These are phyloP conservation scores for Curvularia sp. DNA, from an alignment of 2,329 filamentous ascomycete genomes.

Conservation along the genomic window DNA sequence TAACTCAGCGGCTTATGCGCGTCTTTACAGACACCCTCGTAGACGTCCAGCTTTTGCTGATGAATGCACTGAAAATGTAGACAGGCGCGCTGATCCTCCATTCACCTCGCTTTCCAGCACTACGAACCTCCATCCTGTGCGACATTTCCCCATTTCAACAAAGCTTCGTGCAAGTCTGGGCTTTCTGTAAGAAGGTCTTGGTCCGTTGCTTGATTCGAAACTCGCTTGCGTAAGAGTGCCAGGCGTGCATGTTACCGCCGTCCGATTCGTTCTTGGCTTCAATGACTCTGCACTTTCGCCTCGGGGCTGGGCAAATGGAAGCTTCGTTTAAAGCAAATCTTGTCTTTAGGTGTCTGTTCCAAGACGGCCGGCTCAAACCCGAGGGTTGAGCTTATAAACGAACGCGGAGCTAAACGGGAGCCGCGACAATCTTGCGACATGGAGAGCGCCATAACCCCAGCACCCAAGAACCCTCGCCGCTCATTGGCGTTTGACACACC, in stretches of 20 bases:
- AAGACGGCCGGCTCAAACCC: background rate
- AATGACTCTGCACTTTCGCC: background rate
- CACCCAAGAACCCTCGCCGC: conserved; percentile 12
- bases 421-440: conserved; percentile 25
- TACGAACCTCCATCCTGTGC: background rate
- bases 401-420: conserved; percentile 5
- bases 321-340: conserved; percentile 2
- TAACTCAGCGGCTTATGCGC: background rate
- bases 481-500: conserved; percentile 21
- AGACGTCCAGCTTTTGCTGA: background rate
- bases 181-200: background rate
- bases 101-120: background rate
- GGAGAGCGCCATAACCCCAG: conserved; percentile 18
- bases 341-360: background rate
- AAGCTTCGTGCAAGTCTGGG: background rate
- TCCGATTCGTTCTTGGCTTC: conserved; percentile 2
- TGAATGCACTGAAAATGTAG: background rate
- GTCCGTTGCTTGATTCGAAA: conserved; percentile 5
- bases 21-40: background rate
- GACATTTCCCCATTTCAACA: background rate
- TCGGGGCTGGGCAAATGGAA: background rate
- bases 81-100: background rate
- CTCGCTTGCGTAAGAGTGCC: background rate
- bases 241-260: background rate
- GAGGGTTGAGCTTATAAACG: conserved; percentile 6